A percentile compares a stretch with the other conserved stretches of the same genome.
phyloP scores from a whole-genome alignment of 345 rosid species.

The Citrus unshiu region DNA sequence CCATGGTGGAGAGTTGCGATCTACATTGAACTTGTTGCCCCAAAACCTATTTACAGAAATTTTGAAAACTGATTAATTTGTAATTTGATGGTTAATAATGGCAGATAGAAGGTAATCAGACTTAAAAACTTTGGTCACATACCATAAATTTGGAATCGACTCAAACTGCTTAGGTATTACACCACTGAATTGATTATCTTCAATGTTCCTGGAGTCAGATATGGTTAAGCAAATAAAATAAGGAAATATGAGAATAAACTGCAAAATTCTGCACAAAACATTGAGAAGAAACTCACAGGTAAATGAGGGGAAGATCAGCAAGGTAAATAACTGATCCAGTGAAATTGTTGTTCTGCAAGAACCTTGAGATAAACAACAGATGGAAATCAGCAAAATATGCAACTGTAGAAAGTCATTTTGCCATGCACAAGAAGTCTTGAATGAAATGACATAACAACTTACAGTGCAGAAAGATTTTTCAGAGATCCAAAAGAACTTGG shows the following conservation, averaged over 20 bases:
- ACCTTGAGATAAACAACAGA: constrained; percentile 37
- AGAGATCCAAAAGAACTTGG: constrained; percentile 78
- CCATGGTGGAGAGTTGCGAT: constrained; percentile 68
- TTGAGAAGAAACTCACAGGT: constrained; percentile 53
- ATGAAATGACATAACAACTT: constrained; percentile 30
- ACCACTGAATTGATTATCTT: constrained; percentile 77
- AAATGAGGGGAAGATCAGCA: constrained; percentile 61
- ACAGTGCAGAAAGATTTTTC: constrained; percentile 68
- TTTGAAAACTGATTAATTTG: constrained; percentile 1
- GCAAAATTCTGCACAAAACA: constrained; percentile 8
- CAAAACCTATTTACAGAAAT: constrained; percentile 58
- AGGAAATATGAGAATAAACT: constrained; percentile 15
- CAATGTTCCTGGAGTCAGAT: constrained; percentile 61
- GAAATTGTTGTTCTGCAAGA: constrained; percentile 74
- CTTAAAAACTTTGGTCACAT: constrained; percentile 22
- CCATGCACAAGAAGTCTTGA: neutral
- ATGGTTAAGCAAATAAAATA: constrained; percentile 22
- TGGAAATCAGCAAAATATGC: constrained; percentile 1
- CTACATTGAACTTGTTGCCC: constrained; percentile 63
- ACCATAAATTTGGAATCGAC: constrained; percentile 77
- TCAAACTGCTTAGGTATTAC: constrained; percentile 77
- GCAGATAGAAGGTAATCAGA: neutral
- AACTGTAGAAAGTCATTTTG: neutral
- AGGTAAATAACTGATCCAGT: constrained; percentile 90
- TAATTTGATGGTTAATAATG: neutral